Evolutionary conservation across 495 filamentous ascomycete species (phyloP), one percentile per base, ranked within the genome.

Genomic region (Usnea hakonensis): DNA sequence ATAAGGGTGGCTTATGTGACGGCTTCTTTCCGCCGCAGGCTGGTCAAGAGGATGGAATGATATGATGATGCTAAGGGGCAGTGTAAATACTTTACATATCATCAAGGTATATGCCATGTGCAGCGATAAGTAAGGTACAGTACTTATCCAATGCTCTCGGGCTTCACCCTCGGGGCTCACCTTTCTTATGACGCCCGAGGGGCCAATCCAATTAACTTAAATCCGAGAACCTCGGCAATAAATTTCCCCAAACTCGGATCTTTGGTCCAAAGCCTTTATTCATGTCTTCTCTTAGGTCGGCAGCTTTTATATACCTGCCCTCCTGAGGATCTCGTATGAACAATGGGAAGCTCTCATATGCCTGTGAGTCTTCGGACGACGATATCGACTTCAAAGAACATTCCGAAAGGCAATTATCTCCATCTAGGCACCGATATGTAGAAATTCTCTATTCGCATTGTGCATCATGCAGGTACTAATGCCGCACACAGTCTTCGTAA

Each of bases 401-500:
- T 37, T 19, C 41, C 41, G 6, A 65, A 48, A 55, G 48, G 65
- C 46, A 68, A 67, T 19, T 67, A 53, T 43, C 35, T 67, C 14
- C 36, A 37, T 28, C 19, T 67, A 46, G 54, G 65, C 44, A 57
- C 46, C 23, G 62, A 67, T 55, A 44, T 62, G 65, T 67, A 64
- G 35, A 37, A 52, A 5, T 6, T 21, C 36, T 26, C 3, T 46
- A 33, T 37, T 1, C 7, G 5, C 52, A 1, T 36, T 16, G 11
- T 26, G 21, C 28, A 30, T 21, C 38, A 46, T 8, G 5, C 16
- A 9, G 11, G 16, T 32, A 36, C 43, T 50, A 16, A 59, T 26
- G 21, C 21, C n/a, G 1, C n/a, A 55, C 59, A 65, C 68, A 94
- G 92, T 50, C 65, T 96, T 60, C 88, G 88, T 44, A 97, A 97